Conservation (phyloP, 306 rosid genomes). For the Prunus fruticosa region DNA sequence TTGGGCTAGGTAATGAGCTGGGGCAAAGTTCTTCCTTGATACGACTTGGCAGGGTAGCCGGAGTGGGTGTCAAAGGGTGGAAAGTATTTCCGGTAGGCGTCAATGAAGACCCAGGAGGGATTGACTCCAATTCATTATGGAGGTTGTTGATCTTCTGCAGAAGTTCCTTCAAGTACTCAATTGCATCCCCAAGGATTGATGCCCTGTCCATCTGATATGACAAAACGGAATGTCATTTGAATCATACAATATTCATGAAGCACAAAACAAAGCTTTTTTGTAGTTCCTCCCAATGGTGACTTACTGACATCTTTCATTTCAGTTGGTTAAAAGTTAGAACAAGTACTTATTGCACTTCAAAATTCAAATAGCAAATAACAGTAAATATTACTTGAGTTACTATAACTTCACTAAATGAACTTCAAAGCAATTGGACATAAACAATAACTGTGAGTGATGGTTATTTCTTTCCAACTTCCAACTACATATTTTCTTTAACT, state of each 20-base stretch:
- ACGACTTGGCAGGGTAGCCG: constrained; percentile 66
- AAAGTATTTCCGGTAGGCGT: constrained; percentile 60
- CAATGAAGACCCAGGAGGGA: constrained; percentile 62
- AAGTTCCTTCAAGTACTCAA: constrained; percentile 94
- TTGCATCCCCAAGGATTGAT: constrained; percentile 96
- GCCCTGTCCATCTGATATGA: constrained; percentile 89
- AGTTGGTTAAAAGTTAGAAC: no score
- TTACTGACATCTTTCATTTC: not conserved
- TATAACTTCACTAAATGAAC: no score
- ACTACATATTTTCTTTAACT: no score
- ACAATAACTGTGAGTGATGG: no score
- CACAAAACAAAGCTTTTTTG: not conserved
- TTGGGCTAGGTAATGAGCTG: constrained; percentile 65
- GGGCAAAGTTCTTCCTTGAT: constrained; percentile 94
- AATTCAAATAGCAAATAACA: no score
- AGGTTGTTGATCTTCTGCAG: constrained; percentile 86
- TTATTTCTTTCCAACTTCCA: no score
- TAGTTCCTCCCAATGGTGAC: not conserved
- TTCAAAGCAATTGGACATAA: no score
- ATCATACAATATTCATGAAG: not conserved
- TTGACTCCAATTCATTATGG: constrained; percentile 81
- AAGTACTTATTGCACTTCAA: no score
- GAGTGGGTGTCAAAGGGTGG: constrained; percentile 84
- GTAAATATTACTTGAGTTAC: not conserved
- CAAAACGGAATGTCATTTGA: constrained; percentile 5